Conservation (phyloP, 257 asterid genomes). For the Fraxinus cuspidata region DNA sequence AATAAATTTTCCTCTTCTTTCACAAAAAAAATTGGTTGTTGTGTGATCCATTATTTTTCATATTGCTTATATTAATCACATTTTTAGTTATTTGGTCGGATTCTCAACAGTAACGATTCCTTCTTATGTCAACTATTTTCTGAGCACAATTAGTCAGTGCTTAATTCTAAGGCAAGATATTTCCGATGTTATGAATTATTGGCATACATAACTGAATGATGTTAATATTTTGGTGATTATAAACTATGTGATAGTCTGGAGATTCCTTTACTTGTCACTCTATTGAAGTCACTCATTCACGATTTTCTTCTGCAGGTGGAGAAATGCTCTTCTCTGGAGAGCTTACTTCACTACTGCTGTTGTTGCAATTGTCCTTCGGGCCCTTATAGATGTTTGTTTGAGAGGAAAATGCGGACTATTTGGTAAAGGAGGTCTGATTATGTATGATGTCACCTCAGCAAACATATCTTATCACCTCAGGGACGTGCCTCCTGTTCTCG, state of each 20-base stretch:
- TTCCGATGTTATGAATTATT: background rate
- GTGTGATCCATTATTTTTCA: too few species aligned
- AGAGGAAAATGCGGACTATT: constrained; percentile 92
- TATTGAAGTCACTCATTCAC: constrained; percentile 9
- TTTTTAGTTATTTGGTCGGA: too few species aligned
- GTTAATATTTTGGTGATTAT: background rate
- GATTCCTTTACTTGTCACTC: constrained; percentile 5
- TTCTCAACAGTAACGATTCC: too few species aligned
- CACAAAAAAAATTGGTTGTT: too few species aligned
- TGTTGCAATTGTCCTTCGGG: constrained; percentile 87
- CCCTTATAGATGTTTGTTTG: constrained; percentile 74
- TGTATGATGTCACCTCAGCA: constrained; percentile 87
- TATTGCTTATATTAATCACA: too few species aligned
- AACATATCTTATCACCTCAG: constrained; percentile 63
- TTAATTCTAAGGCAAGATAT: background rate
- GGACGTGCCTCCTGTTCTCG: constrained; percentile 85
- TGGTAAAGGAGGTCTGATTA: constrained; percentile 94
- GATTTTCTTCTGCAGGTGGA: constrained; percentile 71
- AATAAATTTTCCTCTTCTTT: too few species aligned
- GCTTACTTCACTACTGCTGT: constrained; percentile 88
- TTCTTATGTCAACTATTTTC: background rate
- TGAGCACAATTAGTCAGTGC: too few species aligned
- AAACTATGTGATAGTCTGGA: background rate
- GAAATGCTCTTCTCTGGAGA: constrained; percentile 92
- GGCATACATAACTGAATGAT: background rate